A percentile compares a stretch with the other conserved stretches of the same genome.
phyloP scores from a whole-genome alignment of 1,139 yeast genomes.

The Saccharomyces hybrid region DNA sequence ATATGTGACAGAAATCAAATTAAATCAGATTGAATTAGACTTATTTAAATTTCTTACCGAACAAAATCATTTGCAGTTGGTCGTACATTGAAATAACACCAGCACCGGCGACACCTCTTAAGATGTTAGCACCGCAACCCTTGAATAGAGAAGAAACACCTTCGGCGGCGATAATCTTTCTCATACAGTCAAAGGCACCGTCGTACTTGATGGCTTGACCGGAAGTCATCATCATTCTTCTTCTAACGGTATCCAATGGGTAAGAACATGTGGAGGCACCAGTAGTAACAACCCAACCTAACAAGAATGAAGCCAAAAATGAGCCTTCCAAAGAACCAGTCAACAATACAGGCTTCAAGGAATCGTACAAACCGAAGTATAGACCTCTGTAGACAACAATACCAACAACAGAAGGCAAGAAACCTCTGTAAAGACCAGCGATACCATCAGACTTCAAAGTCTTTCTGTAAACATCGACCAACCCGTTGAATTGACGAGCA shows the following conservation, averaged over 20 bases:
- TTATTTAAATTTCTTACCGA: slow-evolving; percentile 64
- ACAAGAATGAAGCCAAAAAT: slow-evolving; percentile 66
- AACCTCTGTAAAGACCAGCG: slow-evolving; percentile 80
- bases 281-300: slow-evolving; percentile 76
- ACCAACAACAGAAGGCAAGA: slow-evolving; percentile 76
- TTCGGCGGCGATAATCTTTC: slow-evolving; percentile 63
- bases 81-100: slow-evolving; percentile 77
- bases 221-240: slow-evolving; percentile 86
- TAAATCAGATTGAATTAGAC: neutral
- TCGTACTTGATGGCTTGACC: slow-evolving; percentile 73
- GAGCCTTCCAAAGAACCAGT: slow-evolving; percentile 64
- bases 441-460: slow-evolving; percentile 70
- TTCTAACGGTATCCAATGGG: slow-evolving; percentile 78
- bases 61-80: slow-evolving; percentile 62
- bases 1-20: neutral
- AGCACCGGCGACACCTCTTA: slow-evolving; percentile 85
- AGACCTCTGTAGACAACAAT: slow-evolving; percentile 78
- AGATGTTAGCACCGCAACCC: slow-evolving; percentile 83
- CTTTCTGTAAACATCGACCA: slow-evolving; percentile 70
- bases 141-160: slow-evolving; percentile 67
- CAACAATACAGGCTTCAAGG: slow-evolving; percentile 66
- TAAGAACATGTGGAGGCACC: slow-evolving; percentile 75
- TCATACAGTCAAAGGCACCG: slow-evolving; percentile 67
- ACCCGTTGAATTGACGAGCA: slow-evolving; percentile 72
- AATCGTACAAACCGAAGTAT: slow-evolving; percentile 75